Evolutionary conservation across 2,329 filamentous ascomycete genomes (phyloP).

Genomic region (Arthrobotrys musiformis): DNA sequence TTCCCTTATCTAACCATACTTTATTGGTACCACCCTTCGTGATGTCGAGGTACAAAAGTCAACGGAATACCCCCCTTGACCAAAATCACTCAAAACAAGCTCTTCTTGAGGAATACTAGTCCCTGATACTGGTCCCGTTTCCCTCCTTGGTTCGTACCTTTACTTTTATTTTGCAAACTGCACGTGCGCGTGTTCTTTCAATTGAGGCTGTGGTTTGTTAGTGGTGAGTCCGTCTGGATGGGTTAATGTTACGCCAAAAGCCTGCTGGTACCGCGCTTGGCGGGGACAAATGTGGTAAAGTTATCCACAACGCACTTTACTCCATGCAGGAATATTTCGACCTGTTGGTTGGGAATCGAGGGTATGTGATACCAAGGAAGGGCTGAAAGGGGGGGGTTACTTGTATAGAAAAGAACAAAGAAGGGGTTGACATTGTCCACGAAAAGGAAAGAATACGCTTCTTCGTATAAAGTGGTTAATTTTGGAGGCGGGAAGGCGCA

Average conservation of each 20-base stretch:
- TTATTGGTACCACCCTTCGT: not conserved
- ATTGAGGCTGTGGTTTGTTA: not conserved
- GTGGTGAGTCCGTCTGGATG: not conserved
- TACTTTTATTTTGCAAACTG: slow-evolving; percentile 2
- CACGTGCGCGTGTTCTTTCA: not conserved
- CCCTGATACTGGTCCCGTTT: not conserved
- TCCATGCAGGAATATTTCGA: slow-evolving; percentile 22
- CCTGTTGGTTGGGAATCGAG: slow-evolving; percentile 1
- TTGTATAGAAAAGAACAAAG: not conserved
- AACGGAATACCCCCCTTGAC: not conserved
- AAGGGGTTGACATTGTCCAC: not conserved
- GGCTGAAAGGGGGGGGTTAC: not conserved
- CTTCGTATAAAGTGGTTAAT: not conserved
- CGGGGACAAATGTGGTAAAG: slow-evolving; percentile 41
- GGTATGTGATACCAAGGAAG: slow-evolving; percentile 1
- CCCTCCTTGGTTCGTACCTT: not conserved
- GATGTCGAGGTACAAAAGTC: not conserved
- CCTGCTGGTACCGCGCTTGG: not conserved
- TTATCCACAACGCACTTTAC: slow-evolving; percentile 42
- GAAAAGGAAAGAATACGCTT: not conserved
- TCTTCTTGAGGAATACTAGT: slow-evolving; percentile 10
- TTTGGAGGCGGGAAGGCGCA: slow-evolving; percentile 16
- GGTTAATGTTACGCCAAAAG: not conserved
- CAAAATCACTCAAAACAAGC: not conserved
- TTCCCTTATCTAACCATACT: not conserved